Conservation (phyloP, 768 basidiomycete species). For the Sporobolomyces pararoseus region DNA sequence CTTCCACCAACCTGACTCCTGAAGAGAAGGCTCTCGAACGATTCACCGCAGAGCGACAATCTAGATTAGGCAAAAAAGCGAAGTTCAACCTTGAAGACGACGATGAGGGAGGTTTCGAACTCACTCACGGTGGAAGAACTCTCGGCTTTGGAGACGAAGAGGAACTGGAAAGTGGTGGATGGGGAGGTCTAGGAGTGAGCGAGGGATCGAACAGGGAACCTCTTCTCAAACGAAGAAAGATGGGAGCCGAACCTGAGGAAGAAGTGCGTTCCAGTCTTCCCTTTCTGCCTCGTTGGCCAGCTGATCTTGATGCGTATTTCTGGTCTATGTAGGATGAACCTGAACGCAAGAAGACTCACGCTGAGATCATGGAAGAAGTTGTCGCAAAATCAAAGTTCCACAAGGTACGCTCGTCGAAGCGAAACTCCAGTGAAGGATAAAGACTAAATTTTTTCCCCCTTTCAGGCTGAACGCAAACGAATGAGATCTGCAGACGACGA, state of each 20-base stretch:
- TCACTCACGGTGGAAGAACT: conserved; percentile 39
- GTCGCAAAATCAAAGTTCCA: conserved; percentile 95
- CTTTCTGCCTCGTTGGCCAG: no score
- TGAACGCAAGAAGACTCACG: conserved; percentile 80
- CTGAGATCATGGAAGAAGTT: conserved; percentile 96
- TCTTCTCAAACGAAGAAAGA: conserved; percentile 32
- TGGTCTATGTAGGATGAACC: conserved; percentile 16
- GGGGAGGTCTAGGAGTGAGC: conserved; percentile 38
- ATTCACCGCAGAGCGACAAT: conserved; percentile 82
- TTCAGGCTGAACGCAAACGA: conserved; percentile 77
- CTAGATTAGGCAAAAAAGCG: conserved; percentile 57
- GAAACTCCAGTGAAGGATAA: neutral
- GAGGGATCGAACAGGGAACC: conserved; percentile 35
- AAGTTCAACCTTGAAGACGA: conserved; percentile 77
- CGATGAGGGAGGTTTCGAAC: conserved; percentile 52
- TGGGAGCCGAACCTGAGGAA: conserved; percentile 27
- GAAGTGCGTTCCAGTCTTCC: conserved; percentile 10
- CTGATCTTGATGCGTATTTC: no score
- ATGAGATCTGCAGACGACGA: conserved; percentile 80
- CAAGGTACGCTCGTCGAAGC: conserved; percentile 62
- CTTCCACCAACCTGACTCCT: conserved; percentile 81
- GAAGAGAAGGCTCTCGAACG: conserved; percentile 97
- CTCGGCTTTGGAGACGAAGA: conserved; percentile 55
- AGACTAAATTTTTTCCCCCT: neutral
- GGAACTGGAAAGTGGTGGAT: conserved; percentile 52